Evolutionary conservation across 73 alveolate species (phyloP).

Genomic region (Uronychia setigera): DNA sequence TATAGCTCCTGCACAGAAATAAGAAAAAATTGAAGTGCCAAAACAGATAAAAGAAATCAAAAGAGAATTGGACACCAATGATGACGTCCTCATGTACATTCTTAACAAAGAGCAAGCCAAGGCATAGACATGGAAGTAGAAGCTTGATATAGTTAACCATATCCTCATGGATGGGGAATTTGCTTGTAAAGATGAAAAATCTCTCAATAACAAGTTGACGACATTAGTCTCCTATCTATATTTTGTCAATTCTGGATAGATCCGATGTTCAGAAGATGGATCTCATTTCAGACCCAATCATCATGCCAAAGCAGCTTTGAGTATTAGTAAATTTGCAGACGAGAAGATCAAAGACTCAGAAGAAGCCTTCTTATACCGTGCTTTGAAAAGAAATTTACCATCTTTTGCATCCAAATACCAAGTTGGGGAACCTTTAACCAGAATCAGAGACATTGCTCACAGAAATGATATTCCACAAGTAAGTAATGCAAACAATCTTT

Average conservation of each 20-base stretch:
- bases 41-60: background rate
- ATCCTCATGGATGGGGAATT: background rate
- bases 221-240: constrained; percentile 74
- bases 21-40: background rate
- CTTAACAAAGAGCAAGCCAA: background rate
- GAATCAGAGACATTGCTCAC: constrained; percentile 97
- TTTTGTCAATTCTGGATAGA: constrained; percentile 89
- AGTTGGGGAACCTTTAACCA: constrained; percentile 91
- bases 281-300: constrained; percentile 93
- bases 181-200: background rate
- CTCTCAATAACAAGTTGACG: constrained; percentile 26
- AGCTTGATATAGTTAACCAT: constrained; percentile 43
- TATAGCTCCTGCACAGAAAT: background rate
- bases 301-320: constrained; percentile 84
- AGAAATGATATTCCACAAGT: constrained; percentile 89
- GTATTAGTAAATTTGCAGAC: constrained; percentile 69
- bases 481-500: background rate
- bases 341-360: constrained; percentile 55
- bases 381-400: constrained; percentile 83
- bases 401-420: constrained; percentile 89
- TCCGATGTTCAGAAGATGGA: constrained; percentile 90
- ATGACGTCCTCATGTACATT: background rate
- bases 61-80: background rate
- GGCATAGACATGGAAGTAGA: constrained; percentile 45
- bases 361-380: constrained; percentile 72